Conservation (phyloP, 768 basidiomycete genomes). For the Pisolithus tinctorius region DNA sequence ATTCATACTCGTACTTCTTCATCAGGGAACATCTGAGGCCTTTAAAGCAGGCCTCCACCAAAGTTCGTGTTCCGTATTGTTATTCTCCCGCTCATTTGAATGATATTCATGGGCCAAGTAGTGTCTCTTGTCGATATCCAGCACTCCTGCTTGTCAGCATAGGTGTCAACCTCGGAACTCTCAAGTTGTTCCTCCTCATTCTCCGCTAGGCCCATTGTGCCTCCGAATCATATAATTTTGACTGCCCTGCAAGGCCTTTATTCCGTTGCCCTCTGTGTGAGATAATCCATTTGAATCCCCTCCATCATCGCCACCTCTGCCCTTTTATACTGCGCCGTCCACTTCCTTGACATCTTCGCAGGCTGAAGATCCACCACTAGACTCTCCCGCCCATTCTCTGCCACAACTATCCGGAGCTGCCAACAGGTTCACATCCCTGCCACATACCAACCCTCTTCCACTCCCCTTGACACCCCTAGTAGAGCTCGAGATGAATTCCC, state of each 20-base stretch:
- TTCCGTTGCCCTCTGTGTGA: constrained; percentile 18
- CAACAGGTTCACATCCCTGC: too few species aligned
- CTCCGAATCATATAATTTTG: constrained; percentile 30
- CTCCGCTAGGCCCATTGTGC: constrained; percentile 12
- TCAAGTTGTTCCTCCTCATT: constrained; percentile 2
- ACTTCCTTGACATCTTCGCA: too few species aligned
- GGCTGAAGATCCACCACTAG: too few species aligned
- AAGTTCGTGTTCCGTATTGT: constrained; percentile 16
- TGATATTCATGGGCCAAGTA: constrained; percentile 23
- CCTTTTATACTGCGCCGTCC: too few species aligned
- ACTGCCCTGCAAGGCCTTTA: constrained; percentile 26
- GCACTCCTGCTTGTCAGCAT: constrained; percentile 11
- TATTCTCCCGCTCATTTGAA: not conserved
- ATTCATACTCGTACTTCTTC: constrained; percentile 18
- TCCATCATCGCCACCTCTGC: too few species aligned
- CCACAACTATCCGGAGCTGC: too few species aligned
- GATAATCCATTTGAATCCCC: too few species aligned
- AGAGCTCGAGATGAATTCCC: too few species aligned
- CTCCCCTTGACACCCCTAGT: too few species aligned
- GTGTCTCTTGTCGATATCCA: constrained; percentile 28
- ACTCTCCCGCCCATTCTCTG: too few species aligned
- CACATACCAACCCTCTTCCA: too few species aligned
- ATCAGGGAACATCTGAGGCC: constrained; percentile 8
- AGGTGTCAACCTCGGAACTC: constrained; percentile 6
- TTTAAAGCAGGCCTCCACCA: constrained; percentile 14